These are phyloP conservation scores for Tricholoma sp. DNA, from an alignment of 768 basidiomycete species.

Conservation along the genomic window DNA sequence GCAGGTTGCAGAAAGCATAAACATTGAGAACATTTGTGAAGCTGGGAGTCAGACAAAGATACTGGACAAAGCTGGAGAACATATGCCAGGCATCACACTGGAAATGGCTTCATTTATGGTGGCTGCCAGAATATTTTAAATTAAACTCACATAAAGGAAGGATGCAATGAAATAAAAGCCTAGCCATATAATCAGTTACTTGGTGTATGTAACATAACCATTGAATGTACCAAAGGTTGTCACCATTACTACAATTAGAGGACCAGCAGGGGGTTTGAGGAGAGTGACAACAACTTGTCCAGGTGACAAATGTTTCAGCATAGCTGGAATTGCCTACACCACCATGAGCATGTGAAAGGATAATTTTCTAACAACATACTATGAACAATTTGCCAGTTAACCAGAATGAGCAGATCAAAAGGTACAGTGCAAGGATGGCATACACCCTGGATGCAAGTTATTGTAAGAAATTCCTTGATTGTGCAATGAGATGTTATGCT, in stretches of 20 bases:
- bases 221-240: constrained; percentile 70
- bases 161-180: constrained; percentile 82
- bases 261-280: constrained; percentile 72
- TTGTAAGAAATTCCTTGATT: background rate
- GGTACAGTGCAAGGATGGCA: constrained; percentile 76
- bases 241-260: constrained; percentile 80
- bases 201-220: background rate
- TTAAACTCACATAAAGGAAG: constrained; percentile 69
- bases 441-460: constrained; percentile 55
- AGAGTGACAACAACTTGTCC: constrained; percentile 51
- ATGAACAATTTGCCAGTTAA: constrained; percentile 76
- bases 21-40: constrained; percentile 96
- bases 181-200: constrained; percentile 18
- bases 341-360: background rate
- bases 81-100: constrained; percentile 98
- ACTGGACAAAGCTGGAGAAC: constrained; percentile 91
- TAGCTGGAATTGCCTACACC: constrained; percentile 45
- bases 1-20: constrained; percentile 96
- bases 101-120: background rate
- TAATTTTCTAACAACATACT: constrained; percentile 34
- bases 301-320: constrained; percentile 44
- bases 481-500: constrained; percentile 14
- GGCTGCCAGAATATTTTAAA: background rate
- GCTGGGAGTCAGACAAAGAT: constrained; percentile 83
- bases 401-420: constrained; percentile 83